Base-by-base conservation (phyloP, 495 filamentous ascomycete species). In the Aspergillus panamensis region DNA sequence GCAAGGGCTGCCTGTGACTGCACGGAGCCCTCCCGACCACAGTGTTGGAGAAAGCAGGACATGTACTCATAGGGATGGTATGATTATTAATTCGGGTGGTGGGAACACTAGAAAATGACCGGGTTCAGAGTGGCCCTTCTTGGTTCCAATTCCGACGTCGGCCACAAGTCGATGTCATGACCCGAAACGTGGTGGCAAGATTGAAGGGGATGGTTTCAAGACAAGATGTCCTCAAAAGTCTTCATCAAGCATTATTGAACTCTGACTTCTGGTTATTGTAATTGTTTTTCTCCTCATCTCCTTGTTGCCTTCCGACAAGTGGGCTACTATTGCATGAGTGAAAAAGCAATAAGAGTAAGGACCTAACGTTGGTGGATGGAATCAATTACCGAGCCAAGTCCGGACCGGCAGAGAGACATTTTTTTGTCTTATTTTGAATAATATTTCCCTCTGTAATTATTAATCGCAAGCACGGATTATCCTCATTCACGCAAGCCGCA, bases 91-190 rank as follows among this genome's bases (percentile, higher is more conserved):
- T 19, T 16, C 42, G 4, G 16, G 16, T 6, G 42, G 7, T 19
- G 19, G 16, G 19, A 6, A 20, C 5, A 45, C n/a, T 45, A n/a
- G 33, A 37, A 37, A 45, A 45, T 20, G 17, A 3, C 42, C 17
- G n/a, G n/a, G 16, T 45, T 45, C 17, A 17, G 17, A 21, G 9
- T 45, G n/a, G 17, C 20, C 17, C 16, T 40, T 40, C 16, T 40
- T 40, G 37, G 37, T 40, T 40, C 37, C 37, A 13, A 45, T 45
- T 45, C 42, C 42, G 42, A 45, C 42, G 42, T 45, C 42, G 42
- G 42, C 42, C 16, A 19, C 7, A 12, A 21, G 19, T 19, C n/a
- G 42, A 45, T 45, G 42, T 45, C 42, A 45, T 45, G 42, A 44
- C 42, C 42, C 8, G 19, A 14, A 14, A 8, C 35, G 10, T 8